phyloP scores from a whole-genome alignment of 805 yeast species.

The Metschnikowia gelsemii region DNA sequence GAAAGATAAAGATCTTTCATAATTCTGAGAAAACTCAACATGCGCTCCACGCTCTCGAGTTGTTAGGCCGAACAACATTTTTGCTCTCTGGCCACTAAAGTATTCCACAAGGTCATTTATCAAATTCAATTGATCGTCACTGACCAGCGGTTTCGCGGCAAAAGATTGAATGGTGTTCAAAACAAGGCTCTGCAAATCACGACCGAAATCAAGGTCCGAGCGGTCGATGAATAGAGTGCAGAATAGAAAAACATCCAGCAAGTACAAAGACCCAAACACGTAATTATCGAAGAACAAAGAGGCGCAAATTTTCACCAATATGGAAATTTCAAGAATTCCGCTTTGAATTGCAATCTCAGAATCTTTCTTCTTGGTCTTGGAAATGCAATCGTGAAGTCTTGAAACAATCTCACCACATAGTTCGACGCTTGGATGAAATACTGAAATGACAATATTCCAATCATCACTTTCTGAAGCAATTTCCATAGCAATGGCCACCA shows the following conservation, averaged over 20 bases:
- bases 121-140: slow-evolving; percentile 34
- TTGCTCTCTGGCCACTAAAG: slow-evolving; percentile 61
- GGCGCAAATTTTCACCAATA: slow-evolving; percentile 61
- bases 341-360: slow-evolving; percentile 40
- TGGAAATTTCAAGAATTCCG: slow-evolving; percentile 69
- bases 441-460: slow-evolving; percentile 61
- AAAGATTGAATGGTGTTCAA: slow-evolving; percentile 71
- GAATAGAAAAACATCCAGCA: slow-evolving; percentile 71
- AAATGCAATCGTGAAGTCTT: slow-evolving; percentile 55
- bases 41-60: slow-evolving; percentile 43
- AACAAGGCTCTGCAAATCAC: slow-evolving; percentile 57
- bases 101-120: slow-evolving; percentile 49
- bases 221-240: slow-evolving; percentile 60
- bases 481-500: slow-evolving; percentile 70
- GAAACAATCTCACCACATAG: slow-evolving; percentile 63
- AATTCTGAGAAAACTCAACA: slow-evolving; percentile 34
- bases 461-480: slow-evolving; percentile 72
- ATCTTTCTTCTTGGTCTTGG: slow-evolving; percentile 46
- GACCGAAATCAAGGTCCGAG: slow-evolving; percentile 55
- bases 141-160: slow-evolving; percentile 53
- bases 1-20: slow-evolving; percentile 46
- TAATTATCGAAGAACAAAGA: slow-evolving; percentile 71
- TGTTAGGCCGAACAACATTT: slow-evolving; percentile 67
- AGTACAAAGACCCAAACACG: slow-evolving; percentile 56
- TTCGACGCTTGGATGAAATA: slow-evolving; percentile 74